These are phyloP conservation scores for Globisporangium echinulatum DNA, from an alignment of 352 stramenopile species.

Conservation along the genomic window DNA sequence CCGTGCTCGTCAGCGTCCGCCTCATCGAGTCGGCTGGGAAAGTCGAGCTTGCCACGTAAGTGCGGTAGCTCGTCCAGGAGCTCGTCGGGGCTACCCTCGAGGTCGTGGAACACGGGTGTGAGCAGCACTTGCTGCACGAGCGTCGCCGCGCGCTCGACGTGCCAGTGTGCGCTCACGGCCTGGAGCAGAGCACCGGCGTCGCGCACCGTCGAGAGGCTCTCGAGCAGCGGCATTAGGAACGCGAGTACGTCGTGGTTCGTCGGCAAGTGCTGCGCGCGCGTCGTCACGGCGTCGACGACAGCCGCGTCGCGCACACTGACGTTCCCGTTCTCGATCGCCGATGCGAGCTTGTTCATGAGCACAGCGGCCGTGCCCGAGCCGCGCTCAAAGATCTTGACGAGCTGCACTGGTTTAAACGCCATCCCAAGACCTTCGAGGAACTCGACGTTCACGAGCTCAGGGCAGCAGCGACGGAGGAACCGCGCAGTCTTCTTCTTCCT, in stretches of 20 bases:
- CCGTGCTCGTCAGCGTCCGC: constrained; percentile 81
- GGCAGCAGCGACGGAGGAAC: constrained; percentile 56
- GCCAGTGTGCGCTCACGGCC: constrained; percentile 56
- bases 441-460: constrained; percentile 81
- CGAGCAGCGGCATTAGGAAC: constrained; percentile 59
- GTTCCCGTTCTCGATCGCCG: constrained; percentile 62
- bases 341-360: constrained; percentile 71
- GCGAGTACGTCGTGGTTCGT: constrained; percentile 60
- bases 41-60: constrained; percentile 57
- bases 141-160: constrained; percentile 38
- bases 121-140: constrained; percentile 76
- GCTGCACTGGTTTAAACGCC: constrained; percentile 37
- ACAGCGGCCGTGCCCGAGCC: constrained; percentile 52
- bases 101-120: constrained; percentile 69
- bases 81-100: constrained; percentile 78
- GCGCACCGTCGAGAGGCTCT: constrained; percentile 66
- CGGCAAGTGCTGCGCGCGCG: constrained; percentile 21
- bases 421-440: constrained; percentile 77
- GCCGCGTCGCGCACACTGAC: constrained; percentile 45
- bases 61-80: constrained; percentile 55
- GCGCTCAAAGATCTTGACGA: constrained; percentile 64
- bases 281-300: constrained; percentile 23
- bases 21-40: constrained; percentile 70
- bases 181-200: constrained; percentile 63
- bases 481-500: constrained; percentile 47